These are phyloP conservation scores for Plasmodium falciparum DNA, from an alignment of 169 alveolate species.

Conservation along the genomic window DNA sequence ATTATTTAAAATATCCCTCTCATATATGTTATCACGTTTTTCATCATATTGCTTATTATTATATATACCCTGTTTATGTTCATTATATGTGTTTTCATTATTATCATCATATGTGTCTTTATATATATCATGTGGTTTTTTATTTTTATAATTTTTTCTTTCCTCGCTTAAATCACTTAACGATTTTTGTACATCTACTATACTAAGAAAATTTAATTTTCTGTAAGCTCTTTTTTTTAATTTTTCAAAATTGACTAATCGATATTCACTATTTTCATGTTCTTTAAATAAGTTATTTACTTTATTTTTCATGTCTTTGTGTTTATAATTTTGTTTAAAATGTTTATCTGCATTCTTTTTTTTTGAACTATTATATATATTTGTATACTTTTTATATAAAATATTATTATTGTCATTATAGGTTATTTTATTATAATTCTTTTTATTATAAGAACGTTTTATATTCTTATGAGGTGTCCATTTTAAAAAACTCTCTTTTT, in stretches of 20 bases:
- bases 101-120: too few species aligned
- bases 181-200: slow-evolving; percentile 38
- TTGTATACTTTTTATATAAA: not conserved
- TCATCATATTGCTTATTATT: too few species aligned
- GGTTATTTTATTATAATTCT: too few species aligned
- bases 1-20: too few species aligned
- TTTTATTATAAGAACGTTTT: too few species aligned
- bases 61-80: too few species aligned
- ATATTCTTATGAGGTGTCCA: too few species aligned
- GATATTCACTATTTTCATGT: slow-evolving; percentile 3
- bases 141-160: not conserved
- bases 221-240: slow-evolving; percentile 56
- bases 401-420: too few species aligned
- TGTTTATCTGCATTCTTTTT: not conserved
- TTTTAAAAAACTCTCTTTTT: too few species aligned
- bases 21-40: too few species aligned
- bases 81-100: too few species aligned
- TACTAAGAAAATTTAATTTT: slow-evolving; percentile 62
- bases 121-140: not conserved
- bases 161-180: slow-evolving; percentile 24
- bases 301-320: not conserved
- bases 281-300: not conserved
- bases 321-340: not conserved
- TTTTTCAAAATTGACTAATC: slow-evolving; percentile 38
- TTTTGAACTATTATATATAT: not conserved